These are phyloP conservation scores for Paspalum vaginatum DNA, from an alignment of 176 grass and related monocot species.

Conservation along the genomic window DNA sequence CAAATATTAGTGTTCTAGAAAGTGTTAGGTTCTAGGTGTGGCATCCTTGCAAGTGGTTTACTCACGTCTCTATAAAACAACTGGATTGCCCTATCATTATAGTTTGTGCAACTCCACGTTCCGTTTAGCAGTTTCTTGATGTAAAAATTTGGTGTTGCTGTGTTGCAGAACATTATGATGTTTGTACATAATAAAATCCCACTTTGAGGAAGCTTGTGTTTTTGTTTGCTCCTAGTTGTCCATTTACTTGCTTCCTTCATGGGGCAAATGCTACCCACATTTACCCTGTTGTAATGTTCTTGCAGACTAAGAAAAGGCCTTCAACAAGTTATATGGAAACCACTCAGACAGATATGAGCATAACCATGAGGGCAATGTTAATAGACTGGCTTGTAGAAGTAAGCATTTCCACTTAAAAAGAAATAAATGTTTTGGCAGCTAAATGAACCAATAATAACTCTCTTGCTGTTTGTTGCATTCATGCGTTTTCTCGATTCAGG, in stretches of 20 bases:
- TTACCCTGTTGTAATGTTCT: slow-evolving; percentile 30
- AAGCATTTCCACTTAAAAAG: slow-evolving; percentile 21
- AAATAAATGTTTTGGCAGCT: slow-evolving; percentile 1
- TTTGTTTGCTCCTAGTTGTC: not conserved
- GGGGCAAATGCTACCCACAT: slow-evolving; percentile 8
- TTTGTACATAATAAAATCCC: slow-evolving; percentile 8
- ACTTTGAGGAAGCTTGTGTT: not conserved
- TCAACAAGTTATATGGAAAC: slow-evolving; percentile 73
- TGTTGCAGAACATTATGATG: not conserved
- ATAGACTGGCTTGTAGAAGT: slow-evolving; percentile 98
- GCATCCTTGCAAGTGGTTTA: not conserved
- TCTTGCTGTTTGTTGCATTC: slow-evolving; percentile 13
- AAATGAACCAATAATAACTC: not conserved
- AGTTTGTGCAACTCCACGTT: slow-evolving; percentile 5
- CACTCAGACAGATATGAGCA: slow-evolving; percentile 74
- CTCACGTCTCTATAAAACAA: not conserved
- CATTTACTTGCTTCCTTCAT: slow-evolving; percentile 23
- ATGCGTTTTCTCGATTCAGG: slow-evolving; percentile 46
- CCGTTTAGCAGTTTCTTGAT: slow-evolving; percentile 13
- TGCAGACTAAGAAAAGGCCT: slow-evolving; percentile 81
- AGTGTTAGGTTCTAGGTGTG: not conserved
- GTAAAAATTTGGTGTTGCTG: not conserved
- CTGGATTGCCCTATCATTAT: not conserved
- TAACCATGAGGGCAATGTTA: slow-evolving; percentile 79
- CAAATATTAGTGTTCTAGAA: not conserved